A percentile compares a stretch with the other conserved stretches of the same genome.
Conservation (phyloP, 768 basidiomycete genomes). For the Lyophyllum decastes region DNA sequence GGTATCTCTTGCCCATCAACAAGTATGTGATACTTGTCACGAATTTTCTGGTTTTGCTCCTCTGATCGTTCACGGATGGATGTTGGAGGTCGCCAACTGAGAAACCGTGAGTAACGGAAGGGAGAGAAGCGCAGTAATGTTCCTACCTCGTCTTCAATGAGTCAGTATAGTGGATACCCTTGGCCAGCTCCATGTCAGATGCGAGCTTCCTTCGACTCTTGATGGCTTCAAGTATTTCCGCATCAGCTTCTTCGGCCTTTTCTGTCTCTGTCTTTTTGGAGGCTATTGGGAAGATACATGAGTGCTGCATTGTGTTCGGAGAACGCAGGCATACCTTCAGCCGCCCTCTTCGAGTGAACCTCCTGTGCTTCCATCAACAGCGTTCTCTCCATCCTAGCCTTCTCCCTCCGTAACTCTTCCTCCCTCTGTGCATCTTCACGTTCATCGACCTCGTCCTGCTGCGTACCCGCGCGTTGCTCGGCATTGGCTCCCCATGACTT, state of each 20-base stretch:
- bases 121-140: not conserved
- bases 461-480: slow-evolving; percentile 46
- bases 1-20: slow-evolving; percentile 95
- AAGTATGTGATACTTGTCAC: slow-evolving; percentile 92
- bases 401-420: slow-evolving; percentile 75
- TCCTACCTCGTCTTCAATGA: slow-evolving; percentile 78
- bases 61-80: slow-evolving; percentile 74
- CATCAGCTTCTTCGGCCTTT: slow-evolving; percentile 86
- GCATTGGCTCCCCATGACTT: slow-evolving; percentile 59
- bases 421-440: slow-evolving; percentile 76
- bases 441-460: slow-evolving; percentile 68
- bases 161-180: slow-evolving; percentile 90
- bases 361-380: slow-evolving; percentile 93
- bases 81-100: slow-evolving; percentile 85
- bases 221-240: slow-evolving; percentile 89
- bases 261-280: slow-evolving; percentile 87
- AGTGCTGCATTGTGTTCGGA: not conserved
- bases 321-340: slow-evolving; percentile 56
- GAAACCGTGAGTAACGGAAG: not conserved
- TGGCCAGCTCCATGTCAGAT: slow-evolving; percentile 89
- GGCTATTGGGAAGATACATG: slow-evolving; percentile 42
- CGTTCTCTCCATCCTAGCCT: slow-evolving; percentile 81
- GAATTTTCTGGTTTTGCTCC: slow-evolving; percentile 70
- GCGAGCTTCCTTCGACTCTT: slow-evolving; percentile 89
- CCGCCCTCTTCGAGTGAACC: slow-evolving; percentile 81